Evolutionary conservation across 23 red algal genomes (phyloP).

Genomic region (Gracilaria vermiculophylla): DNA sequence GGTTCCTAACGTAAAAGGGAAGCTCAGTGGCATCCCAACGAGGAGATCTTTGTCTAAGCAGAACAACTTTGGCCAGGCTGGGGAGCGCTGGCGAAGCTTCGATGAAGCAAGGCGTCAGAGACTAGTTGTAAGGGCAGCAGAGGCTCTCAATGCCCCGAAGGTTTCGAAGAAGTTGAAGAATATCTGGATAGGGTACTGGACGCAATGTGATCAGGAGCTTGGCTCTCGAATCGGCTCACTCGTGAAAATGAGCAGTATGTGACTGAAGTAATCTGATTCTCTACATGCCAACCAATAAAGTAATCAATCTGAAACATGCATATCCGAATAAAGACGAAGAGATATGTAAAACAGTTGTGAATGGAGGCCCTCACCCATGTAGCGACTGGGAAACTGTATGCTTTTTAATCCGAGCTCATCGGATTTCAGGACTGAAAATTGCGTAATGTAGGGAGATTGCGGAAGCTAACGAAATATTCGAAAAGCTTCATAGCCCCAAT

Average conservation of each 20-base stretch:
- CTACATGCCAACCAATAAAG: background rate
- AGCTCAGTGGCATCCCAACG: slow-evolving; percentile 50
- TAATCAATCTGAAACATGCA: background rate
- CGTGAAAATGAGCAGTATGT: slow-evolving; percentile 86
- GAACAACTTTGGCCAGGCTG: slow-evolving; percentile 90
- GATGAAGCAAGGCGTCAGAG: slow-evolving; percentile 82
- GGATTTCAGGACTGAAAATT: background rate
- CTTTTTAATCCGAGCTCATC: background rate
- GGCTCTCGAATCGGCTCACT: slow-evolving; percentile 62
- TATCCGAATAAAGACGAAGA: background rate
- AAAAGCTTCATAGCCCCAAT: background rate
- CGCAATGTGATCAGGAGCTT: slow-evolving; percentile 78
- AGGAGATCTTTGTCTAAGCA: slow-evolving; percentile 72
- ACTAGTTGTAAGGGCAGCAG: slow-evolving; percentile 75
- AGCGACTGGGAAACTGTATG: too few relatives aligned
- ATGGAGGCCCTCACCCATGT: too few relatives aligned
- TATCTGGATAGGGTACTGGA: slow-evolving; percentile 92
- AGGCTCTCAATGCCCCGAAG: slow-evolving; percentile 74
- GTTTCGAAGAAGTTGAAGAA: slow-evolving; percentile 72
- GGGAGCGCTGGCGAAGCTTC: slow-evolving; percentile 89
- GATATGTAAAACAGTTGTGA: too few relatives aligned
- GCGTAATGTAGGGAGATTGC: background rate
- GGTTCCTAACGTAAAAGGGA: slow-evolving; percentile 52
- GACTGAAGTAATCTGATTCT: background rate
- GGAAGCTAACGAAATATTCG: background rate